Evolutionary conservation across 129 eudicot genomes (phyloP).

Genomic region (Flaveria linearis): DNA sequence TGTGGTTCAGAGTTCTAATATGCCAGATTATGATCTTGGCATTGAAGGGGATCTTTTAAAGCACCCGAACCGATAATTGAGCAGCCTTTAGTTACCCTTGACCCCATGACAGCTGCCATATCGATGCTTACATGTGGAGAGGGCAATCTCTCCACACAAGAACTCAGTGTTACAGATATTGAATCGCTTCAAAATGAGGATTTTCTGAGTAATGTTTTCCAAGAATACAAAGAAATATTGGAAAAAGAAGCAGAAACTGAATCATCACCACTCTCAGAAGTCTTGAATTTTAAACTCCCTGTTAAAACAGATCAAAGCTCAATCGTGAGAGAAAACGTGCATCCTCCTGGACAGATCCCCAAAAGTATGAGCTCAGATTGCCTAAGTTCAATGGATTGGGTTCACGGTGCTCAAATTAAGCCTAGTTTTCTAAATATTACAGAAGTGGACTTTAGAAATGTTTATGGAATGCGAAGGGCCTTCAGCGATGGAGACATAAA

Average conservation of each 20-base stretch:
- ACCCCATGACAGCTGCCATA: slow-evolving; percentile 25
- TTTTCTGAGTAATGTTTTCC: slow-evolving; percentile 65
- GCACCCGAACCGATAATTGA: slow-evolving; percentile 75
- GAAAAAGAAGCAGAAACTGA: slow-evolving; percentile 65
- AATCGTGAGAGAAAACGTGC: slow-evolving; percentile 38
- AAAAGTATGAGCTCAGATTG: slow-evolving; percentile 76
- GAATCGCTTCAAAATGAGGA: slow-evolving; percentile 64
- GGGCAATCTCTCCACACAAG: slow-evolving; percentile 27
- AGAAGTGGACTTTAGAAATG: slow-evolving; percentile 58
- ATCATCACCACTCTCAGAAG: slow-evolving; percentile 56
- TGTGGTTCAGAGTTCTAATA: slow-evolving; percentile 49
- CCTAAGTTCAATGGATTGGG: slow-evolving; percentile 57
- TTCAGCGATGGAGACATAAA: slow-evolving; percentile 94
- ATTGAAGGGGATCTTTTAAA: slow-evolving; percentile 88
- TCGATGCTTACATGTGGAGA: slow-evolving; percentile 66
- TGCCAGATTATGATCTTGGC: slow-evolving; percentile 81
- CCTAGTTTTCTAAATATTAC: slow-evolving; percentile 61
- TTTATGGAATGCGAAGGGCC: slow-evolving; percentile 84
- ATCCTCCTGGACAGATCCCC: slow-evolving; percentile 50
- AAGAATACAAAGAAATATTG: slow-evolving; percentile 69
- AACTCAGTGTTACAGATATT: slow-evolving; percentile 53
- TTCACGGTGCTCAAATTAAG: slow-evolving; percentile 43
- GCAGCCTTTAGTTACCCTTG: slow-evolving; percentile 48
- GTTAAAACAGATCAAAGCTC: slow-evolving; percentile 36
- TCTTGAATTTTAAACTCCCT: slow-evolving; percentile 49